Conservation (phyloP, 768 basidiomycete species). For the Tricholoma terreum region DNA sequence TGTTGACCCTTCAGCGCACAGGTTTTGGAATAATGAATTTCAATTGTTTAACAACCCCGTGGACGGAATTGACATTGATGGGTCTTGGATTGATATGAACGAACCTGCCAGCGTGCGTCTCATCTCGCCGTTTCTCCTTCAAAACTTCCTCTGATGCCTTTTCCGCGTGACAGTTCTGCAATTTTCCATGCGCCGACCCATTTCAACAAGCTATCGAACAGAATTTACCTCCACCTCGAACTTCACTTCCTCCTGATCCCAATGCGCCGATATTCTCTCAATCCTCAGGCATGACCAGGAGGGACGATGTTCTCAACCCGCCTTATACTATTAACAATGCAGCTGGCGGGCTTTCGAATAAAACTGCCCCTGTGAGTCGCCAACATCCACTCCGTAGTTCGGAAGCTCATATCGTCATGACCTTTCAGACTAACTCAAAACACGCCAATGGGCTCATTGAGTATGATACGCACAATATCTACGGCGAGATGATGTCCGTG, state of each 20-base stretch:
- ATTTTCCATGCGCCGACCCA: constrained; percentile 57
- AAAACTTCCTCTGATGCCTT: neutral
- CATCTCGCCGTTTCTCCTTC: neutral
- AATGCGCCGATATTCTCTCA: constrained; percentile 49
- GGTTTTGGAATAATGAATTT: constrained; percentile 66
- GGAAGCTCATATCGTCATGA: neutral
- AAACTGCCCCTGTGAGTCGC: constrained; percentile 49
- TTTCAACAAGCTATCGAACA: constrained; percentile 53
- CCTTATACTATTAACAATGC: constrained; percentile 62
- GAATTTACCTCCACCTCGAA: constrained; percentile 52
- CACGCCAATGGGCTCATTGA: constrained; percentile 58
- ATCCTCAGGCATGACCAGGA: constrained; percentile 18
- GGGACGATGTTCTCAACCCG: constrained; percentile 44
- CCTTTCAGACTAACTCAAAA: constrained; percentile 37
- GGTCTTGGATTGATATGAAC: constrained; percentile 77
- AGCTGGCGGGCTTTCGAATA: constrained; percentile 48
- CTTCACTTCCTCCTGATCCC: constrained; percentile 47
- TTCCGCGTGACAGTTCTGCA: constrained; percentile 50
- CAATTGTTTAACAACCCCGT: constrained; percentile 49
- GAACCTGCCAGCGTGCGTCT: constrained; percentile 60
- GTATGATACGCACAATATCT: constrained; percentile 66
- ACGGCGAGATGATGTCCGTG: constrained; percentile 69
- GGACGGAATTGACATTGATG: constrained; percentile 62
- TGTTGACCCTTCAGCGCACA: constrained; percentile 15
- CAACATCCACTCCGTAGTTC: neutral